These are phyloP conservation scores for Fusarium transvaalense DNA, from an alignment of 2,329 filamentous ascomycete genomes.

Conservation along the genomic window DNA sequence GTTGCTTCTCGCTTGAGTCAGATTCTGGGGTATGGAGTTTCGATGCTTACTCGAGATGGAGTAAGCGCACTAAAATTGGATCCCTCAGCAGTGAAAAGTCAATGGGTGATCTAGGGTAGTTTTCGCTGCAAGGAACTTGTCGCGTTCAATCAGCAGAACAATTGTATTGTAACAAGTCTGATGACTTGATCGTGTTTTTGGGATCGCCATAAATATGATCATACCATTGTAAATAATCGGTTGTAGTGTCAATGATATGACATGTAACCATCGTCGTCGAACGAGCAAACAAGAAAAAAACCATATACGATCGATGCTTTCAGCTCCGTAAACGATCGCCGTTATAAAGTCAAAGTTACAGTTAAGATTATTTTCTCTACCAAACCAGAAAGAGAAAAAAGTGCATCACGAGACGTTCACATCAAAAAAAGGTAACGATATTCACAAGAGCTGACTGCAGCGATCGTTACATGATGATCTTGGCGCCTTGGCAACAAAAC, in stretches of 20 bases:
- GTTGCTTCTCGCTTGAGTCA: neutral
- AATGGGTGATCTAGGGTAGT: conserved; percentile 20
- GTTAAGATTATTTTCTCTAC: neutral
- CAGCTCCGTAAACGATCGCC: neutral
- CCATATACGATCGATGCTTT: neutral
- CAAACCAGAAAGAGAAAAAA: conserved; percentile 11
- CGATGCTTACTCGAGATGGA: conserved; percentile 6
- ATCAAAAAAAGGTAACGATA: conserved; percentile 19
- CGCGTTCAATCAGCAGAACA: neutral
- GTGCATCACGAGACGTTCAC: conserved; percentile 2
- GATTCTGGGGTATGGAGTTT: neutral
- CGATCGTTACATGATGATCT: conserved; percentile 23
- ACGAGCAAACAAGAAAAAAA: neutral
- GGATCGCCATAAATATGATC: neutral
- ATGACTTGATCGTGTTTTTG: neutral
- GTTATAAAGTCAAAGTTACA: conserved; percentile 2
- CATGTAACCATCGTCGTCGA: neutral
- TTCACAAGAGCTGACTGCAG: conserved; percentile 1
- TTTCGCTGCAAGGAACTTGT: neutral
- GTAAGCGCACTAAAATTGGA: neutral
- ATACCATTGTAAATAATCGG: neutral
- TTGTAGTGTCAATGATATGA: neutral
- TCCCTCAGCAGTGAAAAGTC: neutral
- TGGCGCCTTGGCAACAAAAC: conserved; percentile 28
- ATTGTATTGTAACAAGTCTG: neutral